Conservation (phyloP, 1,284 basidiomycete species). For the Malassezia pachydermatis region DNA sequence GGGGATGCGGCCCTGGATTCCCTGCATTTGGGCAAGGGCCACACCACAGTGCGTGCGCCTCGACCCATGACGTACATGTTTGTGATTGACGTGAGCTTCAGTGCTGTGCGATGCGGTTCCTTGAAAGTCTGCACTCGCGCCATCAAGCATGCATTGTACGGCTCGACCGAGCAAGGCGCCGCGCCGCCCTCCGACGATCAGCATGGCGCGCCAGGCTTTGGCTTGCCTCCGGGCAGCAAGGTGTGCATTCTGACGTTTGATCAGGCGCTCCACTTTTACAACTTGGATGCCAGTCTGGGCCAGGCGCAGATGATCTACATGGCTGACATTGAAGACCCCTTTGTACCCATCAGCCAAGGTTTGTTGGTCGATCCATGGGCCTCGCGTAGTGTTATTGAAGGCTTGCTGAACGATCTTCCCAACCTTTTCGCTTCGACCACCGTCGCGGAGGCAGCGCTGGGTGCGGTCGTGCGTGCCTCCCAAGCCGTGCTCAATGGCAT, state of each 20-base stretch:
- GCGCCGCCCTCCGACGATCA: slow-evolving; percentile 33
- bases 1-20: slow-evolving; percentile 37
- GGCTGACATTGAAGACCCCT: slow-evolving; percentile 80
- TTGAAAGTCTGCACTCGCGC: slow-evolving; percentile 61
- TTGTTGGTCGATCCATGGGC: slow-evolving; percentile 70
- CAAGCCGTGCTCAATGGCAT: slow-evolving; percentile 64
- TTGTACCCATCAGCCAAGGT: slow-evolving; percentile 65
- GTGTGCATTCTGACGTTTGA: slow-evolving; percentile 75
- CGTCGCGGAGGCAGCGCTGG: slow-evolving; percentile 60
- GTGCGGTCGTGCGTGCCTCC: slow-evolving; percentile 58
- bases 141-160: slow-evolving; percentile 61
- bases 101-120: slow-evolving; percentile 64
- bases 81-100: slow-evolving; percentile 71
- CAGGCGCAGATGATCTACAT: slow-evolving; percentile 69
- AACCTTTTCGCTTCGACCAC: slow-evolving; percentile 56
- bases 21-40: slow-evolving; percentile 35
- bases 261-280: slow-evolving; percentile 73
- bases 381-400: slow-evolving; percentile 59
- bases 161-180: slow-evolving; percentile 7
- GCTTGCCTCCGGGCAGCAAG: slow-evolving; percentile 39
- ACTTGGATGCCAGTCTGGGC: slow-evolving; percentile 62
- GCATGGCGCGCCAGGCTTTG: slow-evolving; percentile 31
- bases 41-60: slow-evolving; percentile 42
- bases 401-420: slow-evolving; percentile 61
- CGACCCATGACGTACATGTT: slow-evolving; percentile 70